A percentile compares a stretch with the other conserved stretches of the same genome.
Conservation (phyloP, 495 filamentous ascomycete species). For the Platismatia glauca region DNA sequence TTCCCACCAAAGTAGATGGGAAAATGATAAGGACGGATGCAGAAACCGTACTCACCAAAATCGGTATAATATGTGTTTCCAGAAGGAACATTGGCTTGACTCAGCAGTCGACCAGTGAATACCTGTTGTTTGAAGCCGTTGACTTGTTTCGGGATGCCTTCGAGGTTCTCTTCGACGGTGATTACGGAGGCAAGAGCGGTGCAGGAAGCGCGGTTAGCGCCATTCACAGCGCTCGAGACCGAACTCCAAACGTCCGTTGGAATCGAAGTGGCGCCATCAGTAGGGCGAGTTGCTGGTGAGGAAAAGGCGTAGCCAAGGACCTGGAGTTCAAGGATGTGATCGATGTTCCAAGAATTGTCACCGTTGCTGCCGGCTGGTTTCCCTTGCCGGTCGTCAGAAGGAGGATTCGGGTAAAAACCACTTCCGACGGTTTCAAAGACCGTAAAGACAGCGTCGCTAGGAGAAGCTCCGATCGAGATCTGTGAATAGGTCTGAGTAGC, state of each 20-base stretch:
- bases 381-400: too few relatives aligned
- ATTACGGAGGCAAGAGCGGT: background rate
- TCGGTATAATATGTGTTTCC: too few relatives aligned
- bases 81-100: too few relatives aligned
- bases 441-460: too few relatives aligned
- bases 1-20: too few relatives aligned
- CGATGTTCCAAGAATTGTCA: slow-evolving; percentile 11
- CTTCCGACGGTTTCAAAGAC: too few relatives aligned
- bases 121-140: slow-evolving; percentile 13
- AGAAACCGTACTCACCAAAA: too few relatives aligned
- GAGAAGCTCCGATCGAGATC: too few relatives aligned
- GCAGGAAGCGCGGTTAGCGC: background rate
- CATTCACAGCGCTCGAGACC: background rate
- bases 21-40: too few relatives aligned
- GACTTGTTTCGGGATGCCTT: slow-evolving; percentile 6
- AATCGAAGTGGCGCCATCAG: background rate
- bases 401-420: too few relatives aligned
- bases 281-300: background rate
- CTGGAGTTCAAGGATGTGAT: slow-evolving; percentile 12
- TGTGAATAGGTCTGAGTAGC: too few relatives aligned
- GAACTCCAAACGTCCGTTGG: background rate
- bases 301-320: slow-evolving; percentile 4
- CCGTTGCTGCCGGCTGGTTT: too few relatives aligned
- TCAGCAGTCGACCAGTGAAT: background rate
- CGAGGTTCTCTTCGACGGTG: background rate